Evolutionary conservation across 202 grass and related monocot species (phyloP).

Genomic region (Schoenoplectus tabernaemontani): DNA sequence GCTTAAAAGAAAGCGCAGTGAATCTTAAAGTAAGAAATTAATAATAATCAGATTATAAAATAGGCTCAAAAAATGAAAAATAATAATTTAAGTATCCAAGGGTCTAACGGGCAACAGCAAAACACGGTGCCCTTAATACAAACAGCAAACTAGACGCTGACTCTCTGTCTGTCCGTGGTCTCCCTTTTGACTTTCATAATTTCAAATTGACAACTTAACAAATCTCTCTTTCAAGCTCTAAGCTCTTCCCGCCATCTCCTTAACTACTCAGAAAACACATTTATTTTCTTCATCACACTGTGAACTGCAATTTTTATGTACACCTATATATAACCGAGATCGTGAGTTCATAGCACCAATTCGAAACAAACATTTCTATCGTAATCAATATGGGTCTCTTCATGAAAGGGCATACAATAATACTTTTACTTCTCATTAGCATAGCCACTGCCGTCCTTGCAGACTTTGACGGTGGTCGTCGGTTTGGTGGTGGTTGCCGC

Average conservation of each 20-base stretch:
- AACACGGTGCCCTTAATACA: background rate
- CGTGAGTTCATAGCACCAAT: background rate
- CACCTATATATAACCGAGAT: background rate
- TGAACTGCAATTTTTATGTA: background rate
- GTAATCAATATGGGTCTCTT: background rate
- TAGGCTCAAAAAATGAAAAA: background rate
- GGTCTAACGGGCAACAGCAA: background rate
- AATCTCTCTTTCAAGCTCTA: background rate
- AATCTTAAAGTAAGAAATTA: background rate
- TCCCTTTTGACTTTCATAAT: background rate
- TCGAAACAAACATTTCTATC: background rate
- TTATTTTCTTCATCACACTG: background rate
- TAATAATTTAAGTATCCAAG: background rate
- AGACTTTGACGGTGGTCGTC: background rate
- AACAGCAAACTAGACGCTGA: background rate
- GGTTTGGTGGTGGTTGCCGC: background rate
- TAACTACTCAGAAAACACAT: background rate
- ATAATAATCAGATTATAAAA: background rate
- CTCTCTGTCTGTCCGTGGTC: background rate
- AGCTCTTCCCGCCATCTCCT: constrained; percentile 4
- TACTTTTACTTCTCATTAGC: background rate
- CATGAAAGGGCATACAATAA: background rate
- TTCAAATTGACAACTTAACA: background rate
- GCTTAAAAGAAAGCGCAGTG: background rate
- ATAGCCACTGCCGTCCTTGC: background rate